Conservation (phyloP, 1,139 yeast species). For the Geotrichum macrosporum region DNA sequence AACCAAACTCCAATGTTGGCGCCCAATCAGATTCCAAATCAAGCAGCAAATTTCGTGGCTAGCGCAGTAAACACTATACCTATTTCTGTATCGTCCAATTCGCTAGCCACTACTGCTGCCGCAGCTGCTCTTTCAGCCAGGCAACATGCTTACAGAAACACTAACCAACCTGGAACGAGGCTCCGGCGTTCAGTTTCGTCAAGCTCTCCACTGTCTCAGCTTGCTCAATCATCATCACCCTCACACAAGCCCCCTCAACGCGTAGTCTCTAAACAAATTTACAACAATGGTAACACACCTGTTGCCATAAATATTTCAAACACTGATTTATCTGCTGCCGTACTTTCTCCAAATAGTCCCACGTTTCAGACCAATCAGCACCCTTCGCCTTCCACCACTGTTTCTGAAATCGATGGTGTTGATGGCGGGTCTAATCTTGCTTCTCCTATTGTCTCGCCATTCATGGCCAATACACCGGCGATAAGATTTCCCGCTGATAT, state of each 20-base stretch:
- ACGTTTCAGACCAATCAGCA: slow-evolving; percentile 8
- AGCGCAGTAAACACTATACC: neutral
- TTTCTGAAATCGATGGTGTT: slow-evolving; percentile 10
- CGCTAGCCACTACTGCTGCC: slow-evolving; percentile 20
- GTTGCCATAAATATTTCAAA: slow-evolving; percentile 11
- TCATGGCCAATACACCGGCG: slow-evolving; percentile 16
- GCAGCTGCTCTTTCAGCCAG: slow-evolving; percentile 20
- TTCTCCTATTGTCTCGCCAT: slow-evolving; percentile 22
- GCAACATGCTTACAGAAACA: slow-evolving; percentile 12
- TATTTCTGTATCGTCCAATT: slow-evolving; percentile 4
- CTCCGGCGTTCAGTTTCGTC: slow-evolving; percentile 14
- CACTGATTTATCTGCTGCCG: slow-evolving; percentile 8
- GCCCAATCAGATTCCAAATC: slow-evolving; percentile 2
- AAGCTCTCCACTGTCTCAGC: slow-evolving; percentile 10
- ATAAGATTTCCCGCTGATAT: slow-evolving; percentile 17
- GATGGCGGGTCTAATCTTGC: slow-evolving; percentile 16
- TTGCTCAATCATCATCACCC: slow-evolving; percentile 9
- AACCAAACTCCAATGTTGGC: slow-evolving; percentile 3
- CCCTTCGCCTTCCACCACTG: slow-evolving; percentile 17
- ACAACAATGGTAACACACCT: slow-evolving; percentile 11
- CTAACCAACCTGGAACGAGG: slow-evolving; percentile 11
- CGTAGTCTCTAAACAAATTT: neutral
- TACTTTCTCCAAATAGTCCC: slow-evolving; percentile 17
- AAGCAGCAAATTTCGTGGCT: neutral
- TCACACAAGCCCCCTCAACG: slow-evolving; percentile 1